Evolutionary conservation across 495 filamentous ascomycete genomes (phyloP).

Genomic region (Parmelia sp.): DNA sequence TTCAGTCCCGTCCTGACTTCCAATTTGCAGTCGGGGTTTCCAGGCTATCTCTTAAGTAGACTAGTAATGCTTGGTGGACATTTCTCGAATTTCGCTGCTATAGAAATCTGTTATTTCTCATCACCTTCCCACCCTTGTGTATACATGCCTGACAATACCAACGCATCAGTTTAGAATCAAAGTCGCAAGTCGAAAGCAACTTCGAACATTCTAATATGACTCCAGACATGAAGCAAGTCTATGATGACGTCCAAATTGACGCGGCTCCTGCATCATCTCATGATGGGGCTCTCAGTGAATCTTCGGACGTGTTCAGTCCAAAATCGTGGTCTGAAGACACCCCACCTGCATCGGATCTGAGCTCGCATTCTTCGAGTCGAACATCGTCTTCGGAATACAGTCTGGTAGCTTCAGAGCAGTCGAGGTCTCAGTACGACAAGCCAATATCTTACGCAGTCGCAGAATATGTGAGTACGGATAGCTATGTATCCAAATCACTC

Average conservation of each 20-base stretch:
- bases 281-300: background rate
- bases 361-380: background rate
- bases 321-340: background rate
- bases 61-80: too few relatives aligned
- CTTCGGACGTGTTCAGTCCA: too few relatives aligned
- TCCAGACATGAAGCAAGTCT: too few relatives aligned
- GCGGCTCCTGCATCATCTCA: background rate
- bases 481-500: background rate
- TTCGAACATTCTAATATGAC: background rate
- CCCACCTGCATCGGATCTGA: background rate
- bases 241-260: background rate
- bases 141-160: too few relatives aligned
- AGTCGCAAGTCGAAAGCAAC: background rate
- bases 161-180: background rate
- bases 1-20: too few relatives aligned
- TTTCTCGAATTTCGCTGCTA: too few relatives aligned
- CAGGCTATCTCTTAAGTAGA: too few relatives aligned
- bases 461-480: background rate
- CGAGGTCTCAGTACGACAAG: background rate
- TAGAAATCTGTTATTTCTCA: too few relatives aligned
- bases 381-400: background rate
- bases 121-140: too few relatives aligned
- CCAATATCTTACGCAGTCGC: background rate
- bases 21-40: too few relatives aligned
- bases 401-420: background rate